phyloP scores from a whole-genome alignment of 2,329 filamentous ascomycete genomes.

The Colletotrichum tofieldiae region DNA sequence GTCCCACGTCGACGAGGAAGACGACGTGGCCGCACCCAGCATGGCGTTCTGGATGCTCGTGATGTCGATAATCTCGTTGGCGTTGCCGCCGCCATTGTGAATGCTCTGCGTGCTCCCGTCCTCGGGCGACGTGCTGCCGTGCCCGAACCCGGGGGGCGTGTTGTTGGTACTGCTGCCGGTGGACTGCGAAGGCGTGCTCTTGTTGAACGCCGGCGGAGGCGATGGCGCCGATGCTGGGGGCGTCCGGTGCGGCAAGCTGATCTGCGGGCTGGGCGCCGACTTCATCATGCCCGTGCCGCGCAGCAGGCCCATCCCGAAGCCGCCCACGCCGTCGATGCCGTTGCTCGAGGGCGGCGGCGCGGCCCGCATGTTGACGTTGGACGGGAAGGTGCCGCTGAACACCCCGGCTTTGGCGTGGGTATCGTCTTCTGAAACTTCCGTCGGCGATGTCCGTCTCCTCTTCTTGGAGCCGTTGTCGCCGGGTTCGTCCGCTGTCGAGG shows the following conservation, averaged over 20 bases:
- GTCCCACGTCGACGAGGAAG: slow-evolving; percentile 28
- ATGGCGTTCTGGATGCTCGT: slow-evolving; percentile 34
- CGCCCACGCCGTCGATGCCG: slow-evolving; percentile 1
- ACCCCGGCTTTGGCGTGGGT: background rate
- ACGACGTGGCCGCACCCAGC: background rate
- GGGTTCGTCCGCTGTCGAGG: background rate
- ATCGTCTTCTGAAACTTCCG: background rate
- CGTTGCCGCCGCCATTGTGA: background rate
- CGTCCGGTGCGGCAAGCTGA: slow-evolving; percentile 38
- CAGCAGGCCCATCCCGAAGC: slow-evolving; percentile 29
- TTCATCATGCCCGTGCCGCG: slow-evolving; percentile 15
- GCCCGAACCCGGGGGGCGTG: slow-evolving; percentile 14
- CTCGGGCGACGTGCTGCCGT: slow-evolving; percentile 12
- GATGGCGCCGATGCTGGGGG: slow-evolving; percentile 8
- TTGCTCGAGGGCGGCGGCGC: background rate
- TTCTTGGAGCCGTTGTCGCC: slow-evolving; percentile 40
- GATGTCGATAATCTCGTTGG: slow-evolving; percentile 32
- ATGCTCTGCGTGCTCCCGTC: slow-evolving; percentile 7
- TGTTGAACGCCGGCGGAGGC: slow-evolving; percentile 25
- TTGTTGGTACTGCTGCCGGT: slow-evolving; percentile 7
- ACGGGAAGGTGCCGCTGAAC: slow-evolving; percentile 8
- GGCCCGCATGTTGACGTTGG: background rate
- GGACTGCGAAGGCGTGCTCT: slow-evolving; percentile 36
- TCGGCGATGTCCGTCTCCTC: slow-evolving; percentile 43
- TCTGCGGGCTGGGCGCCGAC: background rate